phyloP scores from a whole-genome alignment of 306 rosid species.

The apple (Malus domestica) region ASM211411v1 NC_041791.1:12222501-12223000 shows the following conservation, averaged over 20 bases:
- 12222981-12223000: constrained; percentile 34
- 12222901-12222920: constrained; percentile 90
- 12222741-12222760: constrained; percentile 33
- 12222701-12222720: constrained; percentile 35
- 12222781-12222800: constrained; percentile 97
- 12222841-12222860: constrained; percentile 97
- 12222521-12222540: constrained; percentile 52
- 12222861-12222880: constrained; percentile 99
- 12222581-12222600: constrained; percentile 71
- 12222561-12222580: constrained; percentile 30
- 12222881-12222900: constrained; percentile 79
- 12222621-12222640: constrained; percentile 68
- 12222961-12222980: constrained; percentile 39
- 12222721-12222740: constrained; percentile 12
- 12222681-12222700: constrained; percentile 72
- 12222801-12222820: constrained; percentile 97
- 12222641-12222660: constrained; percentile 70
- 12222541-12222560: constrained; percentile 20
- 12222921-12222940: constrained; percentile 33
- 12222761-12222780: constrained; percentile 52
- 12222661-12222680: constrained; percentile 99
- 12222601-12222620: constrained; percentile 95
- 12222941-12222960: constrained; percentile 9
- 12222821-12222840: constrained; percentile 83
- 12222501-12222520: constrained; percentile 53